Conservation (phyloP, 192 early-diverging fungal genomes). For the Martensiomyces pterosporus region DNA sequence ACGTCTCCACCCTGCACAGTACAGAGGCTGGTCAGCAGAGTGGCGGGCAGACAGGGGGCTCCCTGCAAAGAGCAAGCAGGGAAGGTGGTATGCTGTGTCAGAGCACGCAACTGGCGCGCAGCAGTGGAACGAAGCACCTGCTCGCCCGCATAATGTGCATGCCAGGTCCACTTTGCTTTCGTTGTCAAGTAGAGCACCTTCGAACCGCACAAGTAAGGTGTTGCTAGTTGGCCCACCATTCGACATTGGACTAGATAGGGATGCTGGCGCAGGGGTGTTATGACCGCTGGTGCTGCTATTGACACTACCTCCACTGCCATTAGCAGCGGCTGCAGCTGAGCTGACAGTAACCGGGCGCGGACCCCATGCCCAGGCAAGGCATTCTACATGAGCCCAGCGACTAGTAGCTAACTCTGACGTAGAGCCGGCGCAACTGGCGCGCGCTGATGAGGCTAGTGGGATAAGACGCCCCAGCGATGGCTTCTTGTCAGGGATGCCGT, state of each 20-base stretch:
- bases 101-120: conserved; percentile 38
- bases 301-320: no score
- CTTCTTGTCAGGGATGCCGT: conserved; percentile 9
- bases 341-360: conserved; percentile 19
- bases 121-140: conserved; percentile 41
- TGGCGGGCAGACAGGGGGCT: conserved; percentile 5
- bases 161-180: background rate
- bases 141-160: conserved; percentile 27
- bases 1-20: conserved; percentile 37
- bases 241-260: no score
- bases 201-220: conserved; percentile 20
- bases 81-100: conserved; percentile 39
- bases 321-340: background rate
- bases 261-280: background rate
- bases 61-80: conserved; percentile 32
- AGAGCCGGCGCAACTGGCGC: background rate
- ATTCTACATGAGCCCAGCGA: conserved; percentile 43
- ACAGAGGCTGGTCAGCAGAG: conserved; percentile 11
- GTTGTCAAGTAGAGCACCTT: conserved; percentile 18
- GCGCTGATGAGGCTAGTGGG: conserved; percentile 12
- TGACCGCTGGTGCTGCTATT: background rate
- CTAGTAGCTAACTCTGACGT: background rate
- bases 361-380: conserved; percentile 49
- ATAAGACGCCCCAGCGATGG: conserved; percentile 29
- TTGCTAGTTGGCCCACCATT: no score